Percentiles rank a stretch among this genome's conserved stretches.
phyloP scores from a whole-genome alignment of 768 basidiomycete species.

The Pleurotus platypus region DNA sequence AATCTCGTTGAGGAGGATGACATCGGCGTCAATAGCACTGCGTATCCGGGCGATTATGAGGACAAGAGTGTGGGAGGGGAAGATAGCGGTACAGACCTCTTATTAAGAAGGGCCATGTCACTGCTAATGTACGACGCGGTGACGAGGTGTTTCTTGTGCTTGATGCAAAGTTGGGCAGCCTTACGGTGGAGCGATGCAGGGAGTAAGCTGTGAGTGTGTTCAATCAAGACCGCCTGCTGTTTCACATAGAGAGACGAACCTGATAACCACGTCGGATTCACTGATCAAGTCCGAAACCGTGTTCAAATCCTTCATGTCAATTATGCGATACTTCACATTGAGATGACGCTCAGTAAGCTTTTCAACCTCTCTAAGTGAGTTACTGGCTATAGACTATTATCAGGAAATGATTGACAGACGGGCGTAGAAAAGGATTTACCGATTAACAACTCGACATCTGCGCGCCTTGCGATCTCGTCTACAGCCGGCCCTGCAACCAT shows the following conservation, averaged over 20 bases:
- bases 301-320: constrained; percentile 54
- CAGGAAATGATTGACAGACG: no score
- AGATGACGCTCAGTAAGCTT: constrained; percentile 37
- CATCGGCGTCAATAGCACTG: constrained; percentile 56
- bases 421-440: constrained; percentile 45
- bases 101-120: constrained; percentile 65
- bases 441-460: constrained; percentile 67
- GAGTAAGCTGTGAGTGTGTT: constrained; percentile 53
- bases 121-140: constrained; percentile 90
- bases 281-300: constrained; percentile 50
- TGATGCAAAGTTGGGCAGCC: constrained; percentile 73
- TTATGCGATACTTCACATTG: constrained; percentile 50
- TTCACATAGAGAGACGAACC: constrained; percentile 38
- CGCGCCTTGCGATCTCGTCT: constrained; percentile 59
- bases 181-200: constrained; percentile 71
- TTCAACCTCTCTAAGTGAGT: constrained; percentile 58
- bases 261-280: constrained; percentile 77
- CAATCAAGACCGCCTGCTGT: no score
- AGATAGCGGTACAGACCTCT: constrained; percentile 37
- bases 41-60: neutral
- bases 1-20: constrained; percentile 86
- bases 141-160: constrained; percentile 69
- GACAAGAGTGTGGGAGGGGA: neutral
- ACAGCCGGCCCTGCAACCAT: constrained; percentile 93
- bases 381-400: constrained; percentile 54